phyloP scores from a whole-genome alignment of 2,329 filamentous ascomycete genomes.

The Apiospora phragmitis region DNA sequence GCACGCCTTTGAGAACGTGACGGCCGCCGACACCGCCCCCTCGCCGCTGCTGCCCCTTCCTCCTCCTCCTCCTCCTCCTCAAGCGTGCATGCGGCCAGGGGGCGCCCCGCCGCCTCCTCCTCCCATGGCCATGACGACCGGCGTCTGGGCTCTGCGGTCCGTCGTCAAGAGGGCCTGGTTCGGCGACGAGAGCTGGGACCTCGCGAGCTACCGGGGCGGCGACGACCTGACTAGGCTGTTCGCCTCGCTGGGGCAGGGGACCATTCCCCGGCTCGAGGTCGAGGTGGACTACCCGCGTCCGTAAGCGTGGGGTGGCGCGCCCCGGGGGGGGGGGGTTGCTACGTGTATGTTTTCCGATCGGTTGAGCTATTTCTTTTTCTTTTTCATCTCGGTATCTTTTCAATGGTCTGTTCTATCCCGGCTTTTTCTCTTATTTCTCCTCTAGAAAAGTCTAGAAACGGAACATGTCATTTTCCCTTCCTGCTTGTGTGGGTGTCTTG shows the following conservation, averaged over 20 bases:
- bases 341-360: too few species aligned
- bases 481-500: neutral
- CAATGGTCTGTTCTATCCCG: neutral
- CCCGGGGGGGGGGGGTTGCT: neutral
- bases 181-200: constrained; percentile 27
- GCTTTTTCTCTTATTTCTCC: neutral
- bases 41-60: neutral
- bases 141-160: constrained; percentile 20
- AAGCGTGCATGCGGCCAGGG: neutral
- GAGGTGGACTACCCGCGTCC: constrained; percentile 23
- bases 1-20: constrained; percentile 16
- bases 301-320: neutral
- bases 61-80: neutral
- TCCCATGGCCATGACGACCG: neutral
- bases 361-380: neutral
- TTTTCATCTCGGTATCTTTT: neutral
- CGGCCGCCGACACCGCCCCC: constrained; percentile 7
- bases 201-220: constrained; percentile 28
- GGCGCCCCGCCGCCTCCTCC: neutral
- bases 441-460: too few species aligned
- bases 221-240: constrained; percentile 31
- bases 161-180: constrained; percentile 23
- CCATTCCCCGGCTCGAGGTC: constrained; percentile 30
- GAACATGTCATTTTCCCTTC: neutral
- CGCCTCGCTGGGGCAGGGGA: constrained; percentile 11